Evolutionary conservation across 371 early-diverging fungal species (phyloP).

Genomic region (Syncephalastrum monosporum): DNA sequence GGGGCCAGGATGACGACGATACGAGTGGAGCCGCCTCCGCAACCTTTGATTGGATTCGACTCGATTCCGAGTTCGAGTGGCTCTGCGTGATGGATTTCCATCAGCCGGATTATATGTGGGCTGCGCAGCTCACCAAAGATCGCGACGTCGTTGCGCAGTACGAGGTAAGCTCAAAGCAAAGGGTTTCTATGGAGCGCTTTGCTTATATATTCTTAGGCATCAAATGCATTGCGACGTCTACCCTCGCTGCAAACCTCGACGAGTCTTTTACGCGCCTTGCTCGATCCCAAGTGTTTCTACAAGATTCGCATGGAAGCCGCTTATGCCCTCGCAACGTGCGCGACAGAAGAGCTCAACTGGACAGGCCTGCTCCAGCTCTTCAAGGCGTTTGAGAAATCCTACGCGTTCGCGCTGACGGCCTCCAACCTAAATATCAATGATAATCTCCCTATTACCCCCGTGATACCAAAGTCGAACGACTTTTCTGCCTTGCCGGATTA

Average conservation of each 20-base stretch:
- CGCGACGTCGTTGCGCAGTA: slow-evolving; percentile 96
- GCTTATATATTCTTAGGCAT: slow-evolving; percentile 42
- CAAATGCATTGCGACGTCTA: slow-evolving; percentile 39
- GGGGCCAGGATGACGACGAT: slow-evolving; percentile 82
- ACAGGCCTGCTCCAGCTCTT: slow-evolving; percentile 76
- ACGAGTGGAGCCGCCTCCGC: slow-evolving; percentile 64
- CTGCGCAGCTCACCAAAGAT: slow-evolving; percentile 91
- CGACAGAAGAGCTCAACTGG: slow-evolving; percentile 54
- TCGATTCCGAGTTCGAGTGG: slow-evolving; percentile 97
- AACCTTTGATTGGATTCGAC: slow-evolving; percentile 96
- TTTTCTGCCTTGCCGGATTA: slow-evolving; percentile 86
- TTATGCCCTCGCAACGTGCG: slow-evolving; percentile 81
- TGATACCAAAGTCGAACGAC: slow-evolving; percentile 84
- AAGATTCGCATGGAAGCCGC: slow-evolving; percentile 92
- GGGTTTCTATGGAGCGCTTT: slow-evolving; percentile 90
- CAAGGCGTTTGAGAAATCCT: slow-evolving; percentile 75
- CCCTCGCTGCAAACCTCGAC: slow-evolving; percentile 76
- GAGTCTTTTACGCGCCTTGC: slow-evolving; percentile 73
- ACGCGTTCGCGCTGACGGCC: slow-evolving; percentile 63
- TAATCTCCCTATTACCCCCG: slow-evolving; percentile 52
- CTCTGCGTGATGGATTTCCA: slow-evolving; percentile 83
- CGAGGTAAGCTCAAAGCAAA: slow-evolving; percentile 69
- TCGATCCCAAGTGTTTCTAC: slow-evolving; percentile 88
- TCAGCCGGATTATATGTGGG: slow-evolving; percentile 97
- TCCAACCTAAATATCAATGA: slow-evolving; percentile 40